These are phyloP conservation scores for Hippophae gyantsensis DNA, from an alignment of 306 rosid species.

Conservation along the genomic window DNA sequence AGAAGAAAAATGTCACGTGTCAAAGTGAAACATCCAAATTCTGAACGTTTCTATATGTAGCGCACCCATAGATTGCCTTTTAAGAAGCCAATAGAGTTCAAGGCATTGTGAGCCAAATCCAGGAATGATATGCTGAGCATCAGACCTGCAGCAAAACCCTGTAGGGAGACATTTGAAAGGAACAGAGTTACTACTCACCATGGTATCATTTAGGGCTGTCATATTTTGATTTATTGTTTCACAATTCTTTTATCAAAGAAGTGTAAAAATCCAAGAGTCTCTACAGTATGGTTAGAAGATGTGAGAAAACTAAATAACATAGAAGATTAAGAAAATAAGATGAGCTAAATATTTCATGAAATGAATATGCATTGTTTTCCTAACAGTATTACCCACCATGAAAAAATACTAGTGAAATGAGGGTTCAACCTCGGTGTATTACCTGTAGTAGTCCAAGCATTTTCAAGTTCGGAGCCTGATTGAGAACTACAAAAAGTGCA, in stretches of 20 bases:
- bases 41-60: background rate
- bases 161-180: conserved; percentile 13
- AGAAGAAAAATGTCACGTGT: conserved; percentile 10
- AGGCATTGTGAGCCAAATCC: conserved; percentile 94
- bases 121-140: conserved; percentile 95
- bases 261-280: too few species aligned
- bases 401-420: background rate
- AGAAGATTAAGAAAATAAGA: too few species aligned
- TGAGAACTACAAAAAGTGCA: conserved; percentile 69
- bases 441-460: conserved; percentile 91
- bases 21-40: conserved; percentile 3
- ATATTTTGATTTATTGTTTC: too few species aligned
- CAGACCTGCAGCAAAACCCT: conserved; percentile 98
- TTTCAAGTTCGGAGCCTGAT: conserved; percentile 76
- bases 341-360: too few species aligned
- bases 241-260: too few species aligned
- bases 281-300: too few species aligned
- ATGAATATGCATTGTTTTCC: too few species aligned
- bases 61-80: conserved; percentile 92
- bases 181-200: too few species aligned
- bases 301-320: too few species aligned
- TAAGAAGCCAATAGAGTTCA: conserved; percentile 85
- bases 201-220: too few species aligned
- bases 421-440: conserved; percentile 2
- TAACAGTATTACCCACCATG: background rate